phyloP scores from a whole-genome alignment of 306 rosid species.

The Astragalus glycyphyllos region DNA sequence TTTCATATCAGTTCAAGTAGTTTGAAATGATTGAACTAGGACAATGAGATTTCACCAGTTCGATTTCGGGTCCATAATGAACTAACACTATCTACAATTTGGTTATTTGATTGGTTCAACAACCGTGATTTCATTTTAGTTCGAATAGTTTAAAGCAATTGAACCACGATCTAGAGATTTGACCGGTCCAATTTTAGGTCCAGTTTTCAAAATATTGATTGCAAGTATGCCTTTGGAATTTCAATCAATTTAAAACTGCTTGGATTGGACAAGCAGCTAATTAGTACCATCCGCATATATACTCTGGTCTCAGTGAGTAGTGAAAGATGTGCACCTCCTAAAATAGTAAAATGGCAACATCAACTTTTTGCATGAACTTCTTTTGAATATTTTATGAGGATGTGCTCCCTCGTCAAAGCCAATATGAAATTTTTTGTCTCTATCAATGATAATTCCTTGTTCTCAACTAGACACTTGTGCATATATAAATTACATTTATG shows the following conservation, averaged over 20 bases:
- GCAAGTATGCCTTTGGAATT: constrained; percentile 38
- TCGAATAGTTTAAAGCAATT: too few relatives aligned
- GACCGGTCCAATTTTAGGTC: too few relatives aligned
- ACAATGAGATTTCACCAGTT: too few relatives aligned
- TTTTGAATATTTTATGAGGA: constrained; percentile 35
- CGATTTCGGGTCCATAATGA: too few relatives aligned
- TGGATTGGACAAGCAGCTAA: constrained; percentile 68
- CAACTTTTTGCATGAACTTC: constrained; percentile 53
- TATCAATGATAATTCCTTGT: background rate
- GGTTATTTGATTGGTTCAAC: too few relatives aligned
- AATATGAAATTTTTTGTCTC: constrained; percentile 33
- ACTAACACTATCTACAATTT: too few relatives aligned
- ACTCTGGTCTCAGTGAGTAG: constrained; percentile 46
- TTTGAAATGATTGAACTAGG: too few relatives aligned
- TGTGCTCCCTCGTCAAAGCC: constrained; percentile 45
- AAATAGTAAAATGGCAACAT: constrained; percentile 71
- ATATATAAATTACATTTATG: background rate
- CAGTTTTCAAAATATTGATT: too few relatives aligned
- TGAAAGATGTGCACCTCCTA: constrained; percentile 69
- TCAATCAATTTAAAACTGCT: constrained; percentile 59
- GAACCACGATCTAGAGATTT: too few relatives aligned
- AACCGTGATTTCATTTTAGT: too few relatives aligned
- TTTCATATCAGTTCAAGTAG: too few relatives aligned
- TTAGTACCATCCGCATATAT: constrained; percentile 59
- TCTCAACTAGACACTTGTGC: constrained; percentile 28